A percentile compares a stretch with the other conserved stretches of the same genome.
These are phyloP conservation scores for Crithidia sp. DNA, from an alignment of 208 protist genomes.

Conservation along the genomic window DNA sequence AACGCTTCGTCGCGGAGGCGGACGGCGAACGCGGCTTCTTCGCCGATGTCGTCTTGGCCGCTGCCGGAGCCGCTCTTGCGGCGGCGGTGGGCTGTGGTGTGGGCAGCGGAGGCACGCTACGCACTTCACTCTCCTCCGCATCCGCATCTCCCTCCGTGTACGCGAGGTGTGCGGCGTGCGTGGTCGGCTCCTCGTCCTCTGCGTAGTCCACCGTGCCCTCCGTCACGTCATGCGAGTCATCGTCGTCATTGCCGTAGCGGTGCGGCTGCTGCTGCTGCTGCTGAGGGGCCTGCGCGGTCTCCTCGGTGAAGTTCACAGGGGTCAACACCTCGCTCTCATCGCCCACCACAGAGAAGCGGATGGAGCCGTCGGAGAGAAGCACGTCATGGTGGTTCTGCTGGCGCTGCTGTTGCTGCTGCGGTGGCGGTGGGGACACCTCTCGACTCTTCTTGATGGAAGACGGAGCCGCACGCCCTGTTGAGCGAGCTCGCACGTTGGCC, in stretches of 20 bases:
- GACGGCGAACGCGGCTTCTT: background rate
- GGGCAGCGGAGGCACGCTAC: slow-evolving; percentile 7
- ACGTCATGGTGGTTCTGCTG: background rate
- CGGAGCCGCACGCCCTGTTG: background rate
- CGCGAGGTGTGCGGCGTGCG: background rate
- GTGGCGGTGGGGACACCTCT: background rate
- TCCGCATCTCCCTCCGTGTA: slow-evolving; percentile 6
- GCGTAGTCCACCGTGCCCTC: slow-evolving; percentile 3
- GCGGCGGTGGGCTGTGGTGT: slow-evolving; percentile 10
- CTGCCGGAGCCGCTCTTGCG: background rate
- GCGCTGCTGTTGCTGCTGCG: background rate
- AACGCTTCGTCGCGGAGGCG: background rate
- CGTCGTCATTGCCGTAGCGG: background rate
- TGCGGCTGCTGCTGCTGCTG: background rate
- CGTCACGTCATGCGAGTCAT: background rate
- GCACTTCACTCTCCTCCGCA: slow-evolving; percentile 14
- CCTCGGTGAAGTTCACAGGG: slow-evolving; percentile 1
- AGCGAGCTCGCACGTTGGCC: slow-evolving; percentile 10
- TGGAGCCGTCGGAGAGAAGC: background rate
- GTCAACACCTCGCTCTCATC: background rate
- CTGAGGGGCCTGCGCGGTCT: background rate
- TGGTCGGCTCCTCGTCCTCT: slow-evolving; percentile 7
- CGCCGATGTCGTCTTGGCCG: background rate
- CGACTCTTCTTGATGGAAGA: background rate
- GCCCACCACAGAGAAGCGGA: background rate